phyloP scores from a whole-genome alignment of 768 basidiomycete species.

The Termitomyces sp. region DNA sequence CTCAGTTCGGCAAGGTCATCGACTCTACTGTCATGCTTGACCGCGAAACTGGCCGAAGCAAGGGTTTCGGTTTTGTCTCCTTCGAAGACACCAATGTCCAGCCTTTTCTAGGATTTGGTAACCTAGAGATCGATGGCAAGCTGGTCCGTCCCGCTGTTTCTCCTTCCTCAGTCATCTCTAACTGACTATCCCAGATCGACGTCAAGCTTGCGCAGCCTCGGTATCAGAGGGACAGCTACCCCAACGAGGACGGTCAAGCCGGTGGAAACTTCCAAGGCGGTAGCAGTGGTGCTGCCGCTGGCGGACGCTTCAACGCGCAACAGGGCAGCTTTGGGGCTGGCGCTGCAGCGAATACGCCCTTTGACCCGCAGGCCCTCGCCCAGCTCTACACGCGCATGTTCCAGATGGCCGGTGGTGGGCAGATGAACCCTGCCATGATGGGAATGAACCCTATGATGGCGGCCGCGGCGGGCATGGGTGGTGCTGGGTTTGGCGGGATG shows the following conservation, averaged over 20 bases:
- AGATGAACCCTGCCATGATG: slow-evolving; percentile 57
- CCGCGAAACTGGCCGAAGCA: slow-evolving; percentile 89
- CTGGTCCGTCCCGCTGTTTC: slow-evolving; percentile 40
- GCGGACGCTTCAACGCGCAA: slow-evolving; percentile 21
- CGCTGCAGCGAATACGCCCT: slow-evolving; percentile 47
- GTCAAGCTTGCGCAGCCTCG: slow-evolving; percentile 95
- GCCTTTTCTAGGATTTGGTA: slow-evolving; percentile 82
- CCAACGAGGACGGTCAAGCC: slow-evolving; percentile 37
- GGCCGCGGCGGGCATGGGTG: slow-evolving; percentile 6
- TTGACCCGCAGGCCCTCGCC: slow-evolving; percentile 91
- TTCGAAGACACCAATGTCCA: slow-evolving; percentile 91
- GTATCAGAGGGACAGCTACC: slow-evolving; percentile 65
- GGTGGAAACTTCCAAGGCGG: slow-evolving; percentile 19
- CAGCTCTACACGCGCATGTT: slow-evolving; percentile 95
- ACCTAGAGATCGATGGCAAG: slow-evolving; percentile 92
- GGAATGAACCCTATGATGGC: slow-evolving; percentile 29
- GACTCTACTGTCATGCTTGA: slow-evolving; percentile 99
- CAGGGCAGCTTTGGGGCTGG: slow-evolving; percentile 34
- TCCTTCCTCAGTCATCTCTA: not conserved
- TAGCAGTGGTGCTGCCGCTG: slow-evolving; percentile 5
- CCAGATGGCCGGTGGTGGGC: slow-evolving; percentile 63
- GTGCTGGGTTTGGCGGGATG: slow-evolving; percentile 7
- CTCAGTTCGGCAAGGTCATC: slow-evolving; percentile 91
- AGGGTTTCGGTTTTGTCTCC: slow-evolving; percentile 97
- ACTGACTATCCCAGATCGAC: slow-evolving; percentile 62